Evolutionary conservation across 768 basidiomycete genomes (phyloP), one percentile per base, ranked within the genome.

Genomic region (Leucocoprinus leucothites): DNA sequence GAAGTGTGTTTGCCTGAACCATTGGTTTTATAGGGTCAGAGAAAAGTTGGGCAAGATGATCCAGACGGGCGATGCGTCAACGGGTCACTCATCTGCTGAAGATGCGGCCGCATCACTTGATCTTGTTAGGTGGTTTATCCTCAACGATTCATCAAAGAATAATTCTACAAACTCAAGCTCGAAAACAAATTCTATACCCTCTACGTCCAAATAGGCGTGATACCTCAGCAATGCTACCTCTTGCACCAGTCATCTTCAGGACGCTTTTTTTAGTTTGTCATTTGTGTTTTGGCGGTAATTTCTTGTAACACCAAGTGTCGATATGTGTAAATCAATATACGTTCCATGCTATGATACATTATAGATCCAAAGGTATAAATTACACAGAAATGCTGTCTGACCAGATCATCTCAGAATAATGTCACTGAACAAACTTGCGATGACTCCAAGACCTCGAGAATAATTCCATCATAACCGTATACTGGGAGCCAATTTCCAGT

Each of bases 31-130:
- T 61, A 96, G 93, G 25, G 88, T 85, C 6, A 89, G 87, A 57
- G 92, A 95, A 64, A 82, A 89, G 63, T 77, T 99, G 14, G 86
- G 86, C 14, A 80, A 80, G 58, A 77, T 80, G 55, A 98, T 99
- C 53, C 96, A 99, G 67, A 79, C 81, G 9, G 89, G 89, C 22
- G 89, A 79, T 26, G 82, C 82, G 6, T 78, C 81, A 11, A 75
- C 77, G 6, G 95, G 95, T 2, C 96, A 98, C 73, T 92, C 89
- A 47, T 94, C 93, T 0, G 75, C 91, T 0, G 94, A 95, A 68
- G 96, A 98, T 71, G 92, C 94, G 0, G 69, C 82, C 21, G 90
- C 93, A 1, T 92, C 96, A 1, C 76, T 98, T 38, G 89, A 98
- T 63, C 82, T 96, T 18, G 86, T 98, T 19, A 79, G 87, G 57